Evolutionary conservation across 495 filamentous ascomycete species (phyloP).

Genomic region (Choiromyces venosus): DNA sequence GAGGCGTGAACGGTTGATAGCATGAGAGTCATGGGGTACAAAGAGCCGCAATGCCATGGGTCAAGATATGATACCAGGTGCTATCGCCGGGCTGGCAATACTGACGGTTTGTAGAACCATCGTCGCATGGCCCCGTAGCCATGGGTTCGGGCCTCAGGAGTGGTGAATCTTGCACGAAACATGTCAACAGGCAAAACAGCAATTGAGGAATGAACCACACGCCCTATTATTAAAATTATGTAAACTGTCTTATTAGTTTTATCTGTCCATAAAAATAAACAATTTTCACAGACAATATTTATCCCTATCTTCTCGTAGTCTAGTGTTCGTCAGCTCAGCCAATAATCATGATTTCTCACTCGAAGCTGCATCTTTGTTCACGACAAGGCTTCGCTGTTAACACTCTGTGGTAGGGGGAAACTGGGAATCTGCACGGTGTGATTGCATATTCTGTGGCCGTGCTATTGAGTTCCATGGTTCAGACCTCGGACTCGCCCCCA

Average conservation of each 20-base stretch:
- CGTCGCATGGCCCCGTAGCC: not conserved
- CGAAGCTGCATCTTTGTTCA: not conserved
- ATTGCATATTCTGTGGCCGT: not conserved
- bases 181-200: not conserved
- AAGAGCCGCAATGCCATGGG: not conserved
- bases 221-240: not conserved
- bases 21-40: not conserved
- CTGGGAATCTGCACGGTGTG: not conserved
- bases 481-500: not conserved
- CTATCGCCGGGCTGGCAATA: not conserved
- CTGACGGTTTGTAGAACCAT: not conserved
- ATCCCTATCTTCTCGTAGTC: not conserved
- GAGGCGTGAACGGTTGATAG: not conserved
- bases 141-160: not conserved
- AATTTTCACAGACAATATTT: not conserved
- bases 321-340: too few species aligned
- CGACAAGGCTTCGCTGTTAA: not conserved
- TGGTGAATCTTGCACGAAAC: not conserved
- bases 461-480: not conserved
- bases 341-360: not conserved
- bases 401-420: not conserved
- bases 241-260: not conserved
- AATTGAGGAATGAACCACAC: not conserved
- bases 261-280: not conserved
- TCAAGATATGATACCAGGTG: not conserved